Conservation (phyloP, 2,329 filamentous ascomycete genomes). For the Talaromyces sp. region DNA sequence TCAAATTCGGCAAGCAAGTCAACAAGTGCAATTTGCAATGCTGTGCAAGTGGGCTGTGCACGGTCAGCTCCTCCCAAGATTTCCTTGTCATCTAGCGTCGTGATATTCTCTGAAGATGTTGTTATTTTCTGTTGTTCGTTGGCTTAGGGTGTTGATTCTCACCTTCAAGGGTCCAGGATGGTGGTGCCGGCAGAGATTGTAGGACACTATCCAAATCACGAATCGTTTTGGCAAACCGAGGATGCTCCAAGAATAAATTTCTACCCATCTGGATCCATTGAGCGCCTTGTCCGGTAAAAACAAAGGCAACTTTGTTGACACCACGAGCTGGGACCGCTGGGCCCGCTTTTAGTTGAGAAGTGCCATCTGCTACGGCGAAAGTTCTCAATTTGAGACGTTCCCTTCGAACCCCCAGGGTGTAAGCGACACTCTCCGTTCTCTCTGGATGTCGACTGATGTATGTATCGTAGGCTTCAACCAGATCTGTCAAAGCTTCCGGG, state of each 20-base stretch:
- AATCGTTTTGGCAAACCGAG: neutral
- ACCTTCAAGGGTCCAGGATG: neutral
- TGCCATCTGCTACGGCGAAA: too few species aligned
- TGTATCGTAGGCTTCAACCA: too few species aligned
- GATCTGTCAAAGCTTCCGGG: too few species aligned
- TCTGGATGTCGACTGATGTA: too few species aligned
- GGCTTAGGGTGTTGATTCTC: neutral
- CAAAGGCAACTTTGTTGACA: neutral
- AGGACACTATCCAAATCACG: neutral
- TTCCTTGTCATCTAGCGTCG: too few species aligned
- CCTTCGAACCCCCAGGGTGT: too few species aligned
- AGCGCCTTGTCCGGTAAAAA: constrained; percentile 24
- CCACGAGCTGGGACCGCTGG: too few species aligned
- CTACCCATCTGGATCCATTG: constrained; percentile 21
- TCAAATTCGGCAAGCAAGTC: constrained; percentile 10
- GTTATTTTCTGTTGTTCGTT: neutral
- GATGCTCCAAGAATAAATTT: neutral
- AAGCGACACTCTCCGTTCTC: too few species aligned
- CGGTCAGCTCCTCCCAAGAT: neutral
- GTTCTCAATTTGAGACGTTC: too few species aligned
- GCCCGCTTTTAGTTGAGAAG: neutral
- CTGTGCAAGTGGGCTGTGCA: constrained; percentile 20
- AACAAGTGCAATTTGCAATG: constrained; percentile 17
- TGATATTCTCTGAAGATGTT: neutral
- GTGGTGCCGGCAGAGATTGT: neutral